Evolutionary conservation across 2,329 filamentous ascomycete species (phyloP).

Genomic region (Penicillium occitanis): DNA sequence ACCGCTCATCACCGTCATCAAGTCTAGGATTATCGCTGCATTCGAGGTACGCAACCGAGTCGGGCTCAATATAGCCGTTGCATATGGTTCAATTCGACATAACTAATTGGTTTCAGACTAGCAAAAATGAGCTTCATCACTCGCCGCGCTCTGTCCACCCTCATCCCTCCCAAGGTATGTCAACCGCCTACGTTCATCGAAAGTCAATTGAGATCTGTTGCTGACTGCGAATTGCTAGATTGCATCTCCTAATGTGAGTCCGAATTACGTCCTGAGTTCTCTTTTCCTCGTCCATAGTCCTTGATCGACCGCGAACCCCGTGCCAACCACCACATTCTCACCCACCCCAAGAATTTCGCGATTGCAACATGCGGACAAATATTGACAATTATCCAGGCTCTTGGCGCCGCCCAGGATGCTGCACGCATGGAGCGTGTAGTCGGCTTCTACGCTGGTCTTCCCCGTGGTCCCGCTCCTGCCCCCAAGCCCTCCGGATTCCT

Average conservation of each 20-base stretch:
- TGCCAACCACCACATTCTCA: background rate
- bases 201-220: slow-evolving; percentile 24
- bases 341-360: background rate
- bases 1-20: slow-evolving; percentile 26
- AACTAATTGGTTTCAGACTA: slow-evolving; percentile 26
- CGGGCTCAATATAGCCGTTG: slow-evolving; percentile 16
- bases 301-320: background rate
- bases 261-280: slow-evolving; percentile 9
- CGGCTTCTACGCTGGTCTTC: slow-evolving; percentile 98
- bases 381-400: slow-evolving; percentile 64
- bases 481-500: slow-evolving; percentile 77
- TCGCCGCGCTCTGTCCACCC: slow-evolving; percentile 90
- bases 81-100: background rate
- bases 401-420: slow-evolving; percentile 92
- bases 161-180: slow-evolving; percentile 96
- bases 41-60: slow-evolving; percentile 11
- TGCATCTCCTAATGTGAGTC: slow-evolving; percentile 43
- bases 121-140: slow-evolving; percentile 88
- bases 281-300: background rate
- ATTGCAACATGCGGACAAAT: slow-evolving; percentile 8
- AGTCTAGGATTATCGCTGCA: slow-evolving; percentile 10
- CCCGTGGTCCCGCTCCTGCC: slow-evolving; percentile 85
- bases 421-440: slow-evolving; percentile 97
- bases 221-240: slow-evolving; percentile 42
- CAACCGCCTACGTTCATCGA: background rate